phyloP scores from a whole-genome alignment of 202 grass and related monocot genomes.

The Elaeis oleifera region DNA sequence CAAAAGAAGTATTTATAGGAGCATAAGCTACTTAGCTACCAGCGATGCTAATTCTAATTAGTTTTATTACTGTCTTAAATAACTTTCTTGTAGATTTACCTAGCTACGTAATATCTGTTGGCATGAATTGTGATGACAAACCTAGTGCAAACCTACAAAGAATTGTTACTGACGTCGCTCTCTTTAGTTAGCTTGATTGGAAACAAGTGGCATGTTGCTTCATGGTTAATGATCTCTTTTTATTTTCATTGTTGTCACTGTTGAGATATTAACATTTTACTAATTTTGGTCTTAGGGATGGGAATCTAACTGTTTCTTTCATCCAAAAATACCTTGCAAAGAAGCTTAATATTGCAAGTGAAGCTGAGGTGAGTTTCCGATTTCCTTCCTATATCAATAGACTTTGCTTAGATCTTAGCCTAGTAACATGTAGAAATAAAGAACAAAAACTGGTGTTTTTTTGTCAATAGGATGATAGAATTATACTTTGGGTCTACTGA shows the following conservation, averaged over 20 bases:
- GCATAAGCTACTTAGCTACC: too few relatives aligned
- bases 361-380: slow-evolving; percentile 45
- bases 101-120: too few relatives aligned
- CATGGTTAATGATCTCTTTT: slow-evolving; percentile 6
- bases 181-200: too few relatives aligned
- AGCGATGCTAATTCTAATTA: too few relatives aligned
- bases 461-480: background rate
- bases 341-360: slow-evolving; percentile 57
- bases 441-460: background rate
- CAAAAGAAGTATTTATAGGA: too few relatives aligned
- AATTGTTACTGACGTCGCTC: too few relatives aligned
- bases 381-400: background rate
- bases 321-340: slow-evolving; percentile 53
- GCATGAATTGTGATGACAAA: too few relatives aligned
- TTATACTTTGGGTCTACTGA: background rate
- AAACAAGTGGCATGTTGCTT: background rate
- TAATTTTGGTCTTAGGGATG: slow-evolving; percentile 44
- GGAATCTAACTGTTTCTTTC: slow-evolving; percentile 49
- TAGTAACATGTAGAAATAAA: too few relatives aligned
- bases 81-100: too few relatives aligned
- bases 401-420: background rate
- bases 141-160: too few relatives aligned
- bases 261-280: slow-evolving; percentile 1
- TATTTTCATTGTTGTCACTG: slow-evolving; percentile 21
- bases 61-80: too few relatives aligned